phyloP scores from a whole-genome alignment of 202 grass and related monocot species.

The Schoenoplectus triqueter region DNA sequence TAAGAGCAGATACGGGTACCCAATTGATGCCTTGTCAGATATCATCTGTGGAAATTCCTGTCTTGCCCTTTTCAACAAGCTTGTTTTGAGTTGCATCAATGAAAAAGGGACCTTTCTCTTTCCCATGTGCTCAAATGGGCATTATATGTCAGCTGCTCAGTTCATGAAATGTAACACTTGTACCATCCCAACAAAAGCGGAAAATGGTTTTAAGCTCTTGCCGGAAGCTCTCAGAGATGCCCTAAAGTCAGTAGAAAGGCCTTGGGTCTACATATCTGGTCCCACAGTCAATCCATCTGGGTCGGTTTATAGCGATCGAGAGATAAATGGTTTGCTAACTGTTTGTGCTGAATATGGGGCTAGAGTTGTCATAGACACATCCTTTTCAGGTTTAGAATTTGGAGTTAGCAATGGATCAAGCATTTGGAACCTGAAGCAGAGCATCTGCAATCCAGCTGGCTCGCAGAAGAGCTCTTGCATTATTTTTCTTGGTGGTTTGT shows the following conservation, averaged over 20 bases:
- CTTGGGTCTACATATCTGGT: conserved; percentile 93
- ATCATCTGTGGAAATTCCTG: conserved; percentile 77
- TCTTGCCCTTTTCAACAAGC: conserved; percentile 92
- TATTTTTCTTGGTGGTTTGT: conserved; percentile 78
- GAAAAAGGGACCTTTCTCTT: conserved; percentile 92
- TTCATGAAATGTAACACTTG: conserved; percentile 71
- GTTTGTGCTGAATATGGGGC: conserved; percentile 78
- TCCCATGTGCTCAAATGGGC: conserved; percentile 76
- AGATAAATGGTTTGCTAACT: conserved; percentile 67
- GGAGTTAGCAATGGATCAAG: conserved; percentile 41
- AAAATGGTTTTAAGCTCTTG: conserved; percentile 67
- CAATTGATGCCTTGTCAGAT: conserved; percentile 55
- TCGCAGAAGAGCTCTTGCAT: conserved; percentile 58
- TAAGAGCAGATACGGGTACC: conserved; percentile 72
- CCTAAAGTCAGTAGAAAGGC: conserved; percentile 59
- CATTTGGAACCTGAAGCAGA: conserved; percentile 69
- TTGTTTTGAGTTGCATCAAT: conserved; percentile 81
- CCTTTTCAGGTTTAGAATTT: conserved; percentile 92
- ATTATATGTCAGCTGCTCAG: conserved; percentile 74
- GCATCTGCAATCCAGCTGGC: conserved; percentile 46
- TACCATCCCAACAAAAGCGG: conserved; percentile 54
- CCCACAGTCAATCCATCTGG: conserved; percentile 93
- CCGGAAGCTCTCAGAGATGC: conserved; percentile 55
- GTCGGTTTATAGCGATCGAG: conserved; percentile 71
- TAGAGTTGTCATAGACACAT: conserved; percentile 87